Evolutionary conservation across 257 asterid genomes (phyloP), one percentile per base, ranked within the genome.

Genomic region (Voacanga thouarsii): DNA sequence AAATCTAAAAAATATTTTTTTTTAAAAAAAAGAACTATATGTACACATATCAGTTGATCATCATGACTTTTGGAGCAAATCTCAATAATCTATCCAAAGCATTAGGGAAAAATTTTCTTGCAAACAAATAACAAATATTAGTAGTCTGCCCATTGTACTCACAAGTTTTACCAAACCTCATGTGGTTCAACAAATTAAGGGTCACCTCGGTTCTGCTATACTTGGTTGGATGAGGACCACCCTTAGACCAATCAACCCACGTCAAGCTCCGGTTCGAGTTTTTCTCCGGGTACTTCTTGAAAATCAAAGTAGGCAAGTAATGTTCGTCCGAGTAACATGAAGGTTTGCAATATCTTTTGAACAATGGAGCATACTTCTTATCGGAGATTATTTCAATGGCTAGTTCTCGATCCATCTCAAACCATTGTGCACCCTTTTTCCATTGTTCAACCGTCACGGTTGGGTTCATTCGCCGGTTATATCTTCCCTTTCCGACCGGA

Each of bases 241-340:
- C 94, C 63, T 75, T 74, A 5, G 97, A 83, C 97, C 97, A 93
- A 76, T 93, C 96, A 51, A 93, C 97, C 97, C 97, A 93, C n/a
- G 93, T 89, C 85, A 93, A 77, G 0, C 94, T 91, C 72, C 96
- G 76, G 69, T 91, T 89, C 0, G 86, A 73, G 15, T 83, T 91
- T 77, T 77, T 89, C 77, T 44, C 7, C 5, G 88, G 81, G 50
- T 75, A 84, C 37, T 80, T 85, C 91, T 78, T 81, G n/a, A 82
- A 82, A n/a, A 90, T 21, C 6, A 81, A 65, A 0, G 97, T 92
- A 7, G 97, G 97, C 50, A 92, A 10, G 79, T 92, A 92, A 79
- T 91, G 97, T 63, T 91, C 97, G 23, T 92, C 97, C 0, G 96
- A 89, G 59, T 92, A 92, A 84, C 96, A 92, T 0, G 89, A 84